Base-by-base conservation (phyloP, 2,329 filamentous ascomycete species). In the Fonsecaea monophora region DNA sequence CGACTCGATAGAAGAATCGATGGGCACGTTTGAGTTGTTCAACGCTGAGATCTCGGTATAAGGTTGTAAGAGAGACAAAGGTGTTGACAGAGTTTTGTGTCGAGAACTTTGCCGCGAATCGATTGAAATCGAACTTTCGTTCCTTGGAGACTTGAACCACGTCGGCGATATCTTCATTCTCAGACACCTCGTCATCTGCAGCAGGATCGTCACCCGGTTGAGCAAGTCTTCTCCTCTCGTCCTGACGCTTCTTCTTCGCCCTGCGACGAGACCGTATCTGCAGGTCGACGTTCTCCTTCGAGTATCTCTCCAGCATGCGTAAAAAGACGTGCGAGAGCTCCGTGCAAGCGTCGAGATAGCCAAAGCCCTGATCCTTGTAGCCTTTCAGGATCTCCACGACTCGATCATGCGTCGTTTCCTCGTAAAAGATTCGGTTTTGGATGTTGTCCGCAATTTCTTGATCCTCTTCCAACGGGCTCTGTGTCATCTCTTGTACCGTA, bases 401-500 rank as follows among this genome's bases (percentile, higher is more conserved):
- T 30, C 91, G 86, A 68, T 99, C 94, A 74, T 99, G 94, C 0
- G 94, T 97, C 0, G 92, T 87, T 75, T 98, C 93, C 78, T 99
- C 95, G 79, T 99, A 99, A 77, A 99, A 99, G n/a, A 99, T 92
- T 68, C 94, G 92, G 74, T 91, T 96, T 60, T 97, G 87, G 12
- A 96, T 97, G 73, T 99, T 99, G 76, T 99, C 94, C 0, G 95
- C 94, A 76, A 99, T 98, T 73, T 98, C 95, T 75, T 96, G 91
- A 72, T 99, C 92, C n/a, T 97, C 94, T 69, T 97, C 94, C 35
- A 92, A 86, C 0, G 87, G 85, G 0, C 92, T 95, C 55, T 91
- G 88, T 1, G 89, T 84, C 94, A 99, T 98, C 68, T 96, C 92
- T 74, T 97, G 93, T 1, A 98, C 90, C 0, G 94, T 97, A 32